Percentiles rank a stretch among this genome's conserved stretches.
Evolutionary conservation across 192 early-diverging fungal species (phyloP).

Genomic region (Coemansia reversa): DNA sequence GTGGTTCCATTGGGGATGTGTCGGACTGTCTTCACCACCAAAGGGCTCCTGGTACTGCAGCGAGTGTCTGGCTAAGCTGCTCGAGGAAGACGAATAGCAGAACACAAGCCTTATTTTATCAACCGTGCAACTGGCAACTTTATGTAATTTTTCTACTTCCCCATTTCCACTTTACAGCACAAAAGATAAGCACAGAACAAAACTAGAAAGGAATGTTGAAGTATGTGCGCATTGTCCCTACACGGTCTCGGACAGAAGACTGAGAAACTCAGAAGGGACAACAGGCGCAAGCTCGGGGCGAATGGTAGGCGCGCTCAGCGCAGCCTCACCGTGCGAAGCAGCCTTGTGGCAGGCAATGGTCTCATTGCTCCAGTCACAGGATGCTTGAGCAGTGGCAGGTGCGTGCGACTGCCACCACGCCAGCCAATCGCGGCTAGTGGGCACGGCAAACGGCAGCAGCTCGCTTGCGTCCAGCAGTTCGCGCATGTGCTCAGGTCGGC

Average conservation of each 20-base stretch:
- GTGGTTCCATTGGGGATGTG: constrained; percentile 63
- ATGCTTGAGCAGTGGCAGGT: not conserved
- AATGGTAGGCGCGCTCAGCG: not conserved
- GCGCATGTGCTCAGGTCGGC: constrained; percentile 50
- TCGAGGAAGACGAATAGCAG: constrained; percentile 26
- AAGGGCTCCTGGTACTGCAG: constrained; percentile 60
- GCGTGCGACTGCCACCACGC: constrained; percentile 42
- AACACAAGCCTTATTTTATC: not conserved
- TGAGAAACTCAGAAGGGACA: constrained; percentile 49
- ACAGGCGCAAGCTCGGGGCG: constrained; percentile 38
- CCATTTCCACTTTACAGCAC: no score
- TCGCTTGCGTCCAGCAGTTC: constrained; percentile 59
- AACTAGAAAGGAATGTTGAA: not conserved
- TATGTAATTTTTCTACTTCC: constrained; percentile 1
- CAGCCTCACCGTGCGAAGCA: not conserved
- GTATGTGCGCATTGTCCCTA: not conserved
- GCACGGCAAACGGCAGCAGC: constrained; percentile 62
- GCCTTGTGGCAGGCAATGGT: constrained; percentile 28
- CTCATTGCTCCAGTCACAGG: constrained; percentile 51
- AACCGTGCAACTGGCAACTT: not conserved
- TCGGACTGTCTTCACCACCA: constrained; percentile 54
- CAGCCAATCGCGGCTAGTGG: constrained; percentile 57
- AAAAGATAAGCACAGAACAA: no score
- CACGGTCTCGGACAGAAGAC: constrained; percentile 24
- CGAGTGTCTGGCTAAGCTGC: constrained; percentile 47